A percentile compares a stretch with the other conserved stretches of the same genome.
These are phyloP conservation scores for Microascus cirrosus DNA, from an alignment of 2,329 filamentous ascomycete genomes.

Conservation along the genomic window DNA sequence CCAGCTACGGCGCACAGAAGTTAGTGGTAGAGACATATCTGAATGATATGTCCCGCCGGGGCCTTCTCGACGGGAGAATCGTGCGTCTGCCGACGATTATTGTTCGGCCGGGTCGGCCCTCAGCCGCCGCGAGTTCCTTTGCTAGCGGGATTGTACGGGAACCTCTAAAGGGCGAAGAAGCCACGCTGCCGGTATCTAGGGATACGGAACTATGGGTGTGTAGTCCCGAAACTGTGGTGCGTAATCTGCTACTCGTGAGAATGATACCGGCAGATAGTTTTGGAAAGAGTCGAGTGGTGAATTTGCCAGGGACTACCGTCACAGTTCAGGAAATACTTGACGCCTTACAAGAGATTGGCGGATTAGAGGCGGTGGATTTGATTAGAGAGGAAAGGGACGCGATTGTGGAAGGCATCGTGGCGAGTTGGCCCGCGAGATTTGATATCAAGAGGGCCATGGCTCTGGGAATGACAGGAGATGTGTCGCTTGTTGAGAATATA, in stretches of 20 bases:
- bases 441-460: conserved; percentile 37
- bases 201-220: conserved; percentile 34
- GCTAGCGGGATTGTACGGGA: conserved; percentile 52
- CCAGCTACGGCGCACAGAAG: conserved; percentile 50
- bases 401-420: conserved; percentile 35
- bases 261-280: conserved; percentile 25
- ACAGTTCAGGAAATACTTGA: conserved; percentile 41
- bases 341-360: conserved; percentile 35
- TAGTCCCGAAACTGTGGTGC: conserved; percentile 30
- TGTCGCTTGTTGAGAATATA: not conserved
- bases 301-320: conserved; percentile 39
- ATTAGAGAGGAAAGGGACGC: conserved; percentile 36
- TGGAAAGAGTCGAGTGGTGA: conserved; percentile 33
- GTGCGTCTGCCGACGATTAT: conserved; percentile 50
- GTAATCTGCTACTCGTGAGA: conserved; percentile 31
- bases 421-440: conserved; percentile 41
- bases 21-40: conserved; percentile 48
- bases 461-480: conserved; percentile 25
- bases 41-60: conserved; percentile 36
- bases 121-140: conserved; percentile 49
- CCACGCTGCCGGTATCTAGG: conserved; percentile 29
- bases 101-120: conserved; percentile 47
- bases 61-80: conserved; percentile 43
- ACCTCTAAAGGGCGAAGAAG: conserved; percentile 35
- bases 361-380: conserved; percentile 26